Evolutionary conservation across 257 asterid species (phyloP), one percentile per base, ranked within the genome.

Genomic region (Sherardia arvensis): DNA sequence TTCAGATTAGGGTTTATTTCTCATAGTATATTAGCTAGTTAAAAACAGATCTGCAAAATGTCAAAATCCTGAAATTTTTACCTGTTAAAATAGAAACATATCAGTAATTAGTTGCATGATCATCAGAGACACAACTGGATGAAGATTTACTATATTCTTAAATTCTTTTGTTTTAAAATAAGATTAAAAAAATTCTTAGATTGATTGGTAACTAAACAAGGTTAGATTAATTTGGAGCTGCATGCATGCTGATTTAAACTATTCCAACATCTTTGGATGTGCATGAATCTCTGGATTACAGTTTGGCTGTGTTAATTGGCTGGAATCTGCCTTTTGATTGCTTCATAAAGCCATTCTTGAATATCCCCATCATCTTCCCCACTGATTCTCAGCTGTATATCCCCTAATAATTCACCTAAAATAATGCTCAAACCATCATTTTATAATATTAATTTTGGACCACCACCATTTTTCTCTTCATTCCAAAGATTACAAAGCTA

Each of bases 331-430:
- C 68, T 61, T 53, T 62, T 61, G 9, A 56, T 14, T 53, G 11
- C 28, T 30, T 32, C 70, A 62, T 49, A 43, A 38, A 60, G 70
- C 58, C 71, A 71, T 71, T 10, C 68, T 51, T 71, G 80, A 64
- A 61, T 34, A 28, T 26, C 45, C 33, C 51, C 11, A 67, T 43
- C 22, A 58, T 18, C 53, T 49, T 53, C 43, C 34, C 32, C 21
- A 58, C 59, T 27, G 12, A 58, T 30, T 61, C 66, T 51, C 8
- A 20, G 20, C 48, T 62, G 34, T 15, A 74, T 53, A 62, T 38
- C 60, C 71, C 64, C 14, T 43, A 64, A 47, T 48, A 58, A 26
- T 58, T 57, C n/a, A 40, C 8, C 12, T 67, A 38, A 49, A 57
- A 36, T n/a, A 60, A 43, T 40, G 4, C 20, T 15, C n/a, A 14